Evolutionary conservation across 805 yeast species (phyloP), one percentile per base, ranked within the genome.

Genomic region (Ogataea polymorpha): DNA sequence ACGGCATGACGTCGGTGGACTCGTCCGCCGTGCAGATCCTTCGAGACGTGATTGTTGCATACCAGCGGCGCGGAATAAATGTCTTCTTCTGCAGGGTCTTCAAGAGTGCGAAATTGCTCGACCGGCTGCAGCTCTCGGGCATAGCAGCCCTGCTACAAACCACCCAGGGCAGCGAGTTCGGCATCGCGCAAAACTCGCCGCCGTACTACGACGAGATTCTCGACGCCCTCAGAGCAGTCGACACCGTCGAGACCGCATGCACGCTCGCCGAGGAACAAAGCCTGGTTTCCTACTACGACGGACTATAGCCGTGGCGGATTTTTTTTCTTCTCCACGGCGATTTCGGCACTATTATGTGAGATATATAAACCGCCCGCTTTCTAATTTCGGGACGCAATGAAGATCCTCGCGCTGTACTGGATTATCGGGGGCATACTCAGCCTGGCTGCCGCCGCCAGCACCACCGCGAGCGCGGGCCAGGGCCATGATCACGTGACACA

Each of bases 1-100:
- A 81, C 41, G 96, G 96, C 2, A 85, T 89, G 95, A 77, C 85
- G 3, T 73, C 72, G 4, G 72, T 88, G 41, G 96, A 88, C 51
- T 77, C 95, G 0, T 74, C 87, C 1, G 95, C 96, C 0, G 80
- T 86, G 0, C 89, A 86, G 49, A 80, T 80, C 3, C 63, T 89
- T 32, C 57, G 61, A 40, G 87, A 80, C 46, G 77, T 84, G n/a
- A 63, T 88, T 3, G 51, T 60, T 2, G 65, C 70, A 11, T 86
- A 86, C 56, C 66, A 65, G n/a, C 67, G 60, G 13, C 68, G 82
- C 35, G 70, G 70, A 2, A 78, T 84, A 6, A 61, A 64, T 7
- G 82, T 86, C 4, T 72, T 76, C 31, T 74, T 88, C 42, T 69
- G 82, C 6, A 68, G 89, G 16, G 76, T 85, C 7, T 74, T 86